Evolutionary conservation across 2,329 filamentous ascomycete species (phyloP), one percentile per base, ranked within the genome.

Genomic region (Trichoderma aggressivum): DNA sequence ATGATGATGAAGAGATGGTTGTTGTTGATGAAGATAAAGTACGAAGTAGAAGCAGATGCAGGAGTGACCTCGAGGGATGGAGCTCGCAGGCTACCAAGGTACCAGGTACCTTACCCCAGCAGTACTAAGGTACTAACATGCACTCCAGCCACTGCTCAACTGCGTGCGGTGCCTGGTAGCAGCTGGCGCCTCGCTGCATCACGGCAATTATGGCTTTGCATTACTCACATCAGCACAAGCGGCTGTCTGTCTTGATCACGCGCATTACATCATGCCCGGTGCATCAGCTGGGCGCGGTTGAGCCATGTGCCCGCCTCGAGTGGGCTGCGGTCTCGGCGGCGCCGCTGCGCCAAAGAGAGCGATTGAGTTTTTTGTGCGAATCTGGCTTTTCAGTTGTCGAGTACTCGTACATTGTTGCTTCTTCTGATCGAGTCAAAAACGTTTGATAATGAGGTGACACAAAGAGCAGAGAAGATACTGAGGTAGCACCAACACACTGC

Each of bases 271-370:
- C 58, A 32, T 36, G 24, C 14, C 53, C 30, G 24, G 47, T 34
- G 50, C 56, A 53, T 61, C 70, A 67, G 39, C 55, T 62, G 71
- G 24, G 66, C 43, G 26, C 32, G 28, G 21, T 24, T n/a, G 26
- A 53, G 56, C 67, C 67, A 70, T 70, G 67, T 70, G 67, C 67
- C 43, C 47, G 43, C 58, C 58, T 61, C n/a, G n/a, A 34, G 26
- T 16, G 39, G 26, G 60, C 50, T 66, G 50, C 63, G 63, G 24
- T 21, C 63, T 66, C 63, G 63, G 63, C 63, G 55, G 21, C 63
- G 30, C 34, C 34, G 59, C 36, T 34, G 34, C 34, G 8, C 34
- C 24, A 47, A n/a, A n/a, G n/a, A n/a, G 26, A 39, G 32, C n/a
- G n/a, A 61, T 39, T 26, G 58, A 39, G 32, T 61, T 26, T 58